phyloP scores from a whole-genome alignment of 1,284 basidiomycete species.

The Cryptococcus hybrid region DNA sequence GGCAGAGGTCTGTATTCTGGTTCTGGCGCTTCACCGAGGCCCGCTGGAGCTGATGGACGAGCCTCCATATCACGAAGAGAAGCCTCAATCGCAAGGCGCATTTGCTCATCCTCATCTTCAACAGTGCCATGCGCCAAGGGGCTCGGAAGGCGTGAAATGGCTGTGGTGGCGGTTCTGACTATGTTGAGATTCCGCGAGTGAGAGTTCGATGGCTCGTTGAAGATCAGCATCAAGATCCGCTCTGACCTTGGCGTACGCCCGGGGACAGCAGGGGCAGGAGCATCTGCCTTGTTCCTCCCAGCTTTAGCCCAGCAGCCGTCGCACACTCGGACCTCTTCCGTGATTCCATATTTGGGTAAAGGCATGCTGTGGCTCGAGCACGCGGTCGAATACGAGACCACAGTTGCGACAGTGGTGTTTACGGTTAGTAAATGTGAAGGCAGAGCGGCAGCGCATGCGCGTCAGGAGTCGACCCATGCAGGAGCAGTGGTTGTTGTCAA shows the following conservation, averaged over 20 bases:
- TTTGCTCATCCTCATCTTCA: constrained; percentile 89
- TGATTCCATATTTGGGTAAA: constrained; percentile 91
- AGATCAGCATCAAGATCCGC: constrained; percentile 79
- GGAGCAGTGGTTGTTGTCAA: constrained; percentile 59
- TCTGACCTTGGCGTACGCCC: constrained; percentile 33
- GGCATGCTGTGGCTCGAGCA: constrained; percentile 85
- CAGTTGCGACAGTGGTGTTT: constrained; percentile 99
- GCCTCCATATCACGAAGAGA: constrained; percentile 80
- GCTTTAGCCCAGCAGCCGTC: constrained; percentile 82
- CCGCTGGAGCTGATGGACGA: constrained; percentile 71
- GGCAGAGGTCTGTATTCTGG: constrained; percentile 55
- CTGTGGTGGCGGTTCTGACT: constrained; percentile 42
- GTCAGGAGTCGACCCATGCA: constrained; percentile 94
- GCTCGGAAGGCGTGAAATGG: constrained; percentile 58
- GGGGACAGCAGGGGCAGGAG: constrained; percentile 40
- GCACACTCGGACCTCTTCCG: constrained; percentile 91
- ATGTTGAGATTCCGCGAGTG: constrained; percentile 71
- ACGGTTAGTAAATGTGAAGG: constrained; percentile 93
- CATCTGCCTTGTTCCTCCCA: constrained; percentile 42
- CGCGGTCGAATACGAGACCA: constrained; percentile 91
- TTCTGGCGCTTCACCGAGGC: constrained; percentile 52
- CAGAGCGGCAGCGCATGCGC: constrained; percentile 87
- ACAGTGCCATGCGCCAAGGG: constrained; percentile 56
- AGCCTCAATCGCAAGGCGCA: constrained; percentile 93
- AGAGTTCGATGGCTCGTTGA: constrained; percentile 89